These are phyloP conservation scores for Tardiomyces depauwii DNA, from an alignment of 1,139 yeast species.

Conservation along the genomic window DNA sequence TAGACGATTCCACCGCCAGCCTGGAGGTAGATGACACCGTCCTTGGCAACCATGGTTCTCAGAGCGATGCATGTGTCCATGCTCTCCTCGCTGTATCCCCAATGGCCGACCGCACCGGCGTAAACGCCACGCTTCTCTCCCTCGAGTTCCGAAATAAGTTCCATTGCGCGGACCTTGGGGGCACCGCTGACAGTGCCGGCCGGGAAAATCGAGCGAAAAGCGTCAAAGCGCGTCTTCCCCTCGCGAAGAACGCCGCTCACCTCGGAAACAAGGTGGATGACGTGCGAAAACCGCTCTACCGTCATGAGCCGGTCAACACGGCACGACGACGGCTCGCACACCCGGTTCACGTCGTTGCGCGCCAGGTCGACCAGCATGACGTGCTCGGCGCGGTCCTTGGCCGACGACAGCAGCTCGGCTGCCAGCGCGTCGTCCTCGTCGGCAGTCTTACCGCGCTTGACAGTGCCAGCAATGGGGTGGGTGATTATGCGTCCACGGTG, in stretches of 20 bases:
- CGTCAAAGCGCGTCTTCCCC: conserved; percentile 87
- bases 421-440: conserved; percentile 90
- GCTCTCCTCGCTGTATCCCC: conserved; percentile 87
- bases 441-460: conserved; percentile 74
- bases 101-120: conserved; percentile 98
- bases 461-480: conserved; percentile 97
- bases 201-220: conserved; percentile 93
- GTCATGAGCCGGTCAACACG: conserved; percentile 79
- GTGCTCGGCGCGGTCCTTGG: conserved; percentile 94
- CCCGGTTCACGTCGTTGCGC: conserved; percentile 86
- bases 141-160: conserved; percentile 79
- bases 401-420: conserved; percentile 55
- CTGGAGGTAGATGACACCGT: conserved; percentile 83
- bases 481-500: conserved; percentile 76
- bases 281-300: conserved; percentile 93
- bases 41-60: conserved; percentile 91
- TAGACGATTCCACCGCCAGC: conserved; percentile 98
- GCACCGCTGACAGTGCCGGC: conserved; percentile 99
- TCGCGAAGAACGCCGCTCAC: conserved; percentile 82
- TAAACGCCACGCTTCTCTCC: conserved; percentile 90
- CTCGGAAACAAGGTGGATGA: conserved; percentile 90
- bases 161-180: conserved; percentile 96
- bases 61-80: conserved; percentile 98
- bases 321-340: conserved; percentile 80
- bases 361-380: conserved; percentile 97